Base-by-base conservation (phyloP, 2,329 filamentous ascomycete species). In the Spiromastix sp. region DNA sequence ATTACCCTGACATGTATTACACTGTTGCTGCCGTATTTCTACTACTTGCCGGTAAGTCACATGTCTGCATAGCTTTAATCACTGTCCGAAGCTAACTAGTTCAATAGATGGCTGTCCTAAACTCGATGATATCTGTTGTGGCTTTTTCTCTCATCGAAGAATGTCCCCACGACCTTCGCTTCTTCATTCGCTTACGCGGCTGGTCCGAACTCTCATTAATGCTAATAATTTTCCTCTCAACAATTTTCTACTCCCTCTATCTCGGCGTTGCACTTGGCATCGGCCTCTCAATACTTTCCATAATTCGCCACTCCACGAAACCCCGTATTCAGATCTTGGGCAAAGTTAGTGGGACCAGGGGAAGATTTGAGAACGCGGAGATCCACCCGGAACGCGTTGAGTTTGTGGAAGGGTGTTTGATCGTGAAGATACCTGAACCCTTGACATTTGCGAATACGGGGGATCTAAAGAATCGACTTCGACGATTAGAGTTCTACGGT, bases 401-500 rank as follows among this genome's bases (percentile, higher is more conserved):
- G 55, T 87, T 93, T 49, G 73, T 95, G 35, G 87, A 95, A 45
- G 85, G 89, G 11, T 93, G 84, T 41, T 67, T 98, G 7, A 94
- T 98, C 41, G 85, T 96, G 50, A 96, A 96, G 67, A 96, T 98
- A 37, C 89, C 91, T 0, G 91, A 98, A 54, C 91, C 91, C 0
- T 67, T 98, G 33, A 96, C 89, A 0, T 98, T 98, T 56, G 89
- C 89, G 52, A 98, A 98, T 56, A 96, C 91, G 0, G 91, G 87
- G 30, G 84, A 91, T 47, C 67, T 98, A 29, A 93, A 93, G 59
- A 81, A 79, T 34, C 74, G 91, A 3, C 69, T 98, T 8, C 72
- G 82, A 4, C 70, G 91, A 5, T 69, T 98, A 2, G 91, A 96
- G 59, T 72, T 86, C 15, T 94, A 96, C 51, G 91, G 91, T n/a